Evolutionary conservation across 441 rosid genomes (phyloP).

Genomic region (Mallotus repandus): DNA sequence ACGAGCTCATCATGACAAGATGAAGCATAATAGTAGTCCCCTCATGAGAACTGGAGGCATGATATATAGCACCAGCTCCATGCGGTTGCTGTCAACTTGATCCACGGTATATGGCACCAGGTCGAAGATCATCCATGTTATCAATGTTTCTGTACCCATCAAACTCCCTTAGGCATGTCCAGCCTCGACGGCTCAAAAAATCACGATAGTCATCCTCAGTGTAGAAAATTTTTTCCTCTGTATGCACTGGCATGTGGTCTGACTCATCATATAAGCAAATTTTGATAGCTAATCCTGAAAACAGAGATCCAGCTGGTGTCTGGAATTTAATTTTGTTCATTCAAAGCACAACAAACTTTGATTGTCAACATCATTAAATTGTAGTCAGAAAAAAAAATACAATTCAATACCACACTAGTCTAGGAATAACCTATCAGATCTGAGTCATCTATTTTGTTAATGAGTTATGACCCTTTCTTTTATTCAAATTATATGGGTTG

Average conservation of each 20-base stretch:
- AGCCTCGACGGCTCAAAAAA: slow-evolving; percentile 74
- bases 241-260: slow-evolving; percentile 73
- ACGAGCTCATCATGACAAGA: background rate
- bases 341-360: background rate
- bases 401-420: too few species aligned
- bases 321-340: background rate
- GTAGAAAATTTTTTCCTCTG: slow-evolving; percentile 84
- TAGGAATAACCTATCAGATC: too few species aligned
- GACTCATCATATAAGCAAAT: slow-evolving; percentile 80
- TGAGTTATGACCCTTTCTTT: too few species aligned
- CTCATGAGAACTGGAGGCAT: background rate
- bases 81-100: slow-evolving; percentile 39
- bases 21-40: background rate
- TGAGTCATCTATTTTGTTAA: background rate
- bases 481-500: too few species aligned
- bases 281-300: slow-evolving; percentile 75
- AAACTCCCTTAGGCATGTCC: slow-evolving; percentile 73
- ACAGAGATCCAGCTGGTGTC: too few species aligned
- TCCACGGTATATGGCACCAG: slow-evolving; percentile 70
- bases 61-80: background rate
- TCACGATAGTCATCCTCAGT: slow-evolving; percentile 86
- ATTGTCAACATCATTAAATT: background rate
- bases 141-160: slow-evolving; percentile 81
- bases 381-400: background rate
- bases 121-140: slow-evolving; percentile 87